Base-by-base conservation (phyloP, 129 eudicot genomes). In the Helichrysum umbraculigerum region DNA sequence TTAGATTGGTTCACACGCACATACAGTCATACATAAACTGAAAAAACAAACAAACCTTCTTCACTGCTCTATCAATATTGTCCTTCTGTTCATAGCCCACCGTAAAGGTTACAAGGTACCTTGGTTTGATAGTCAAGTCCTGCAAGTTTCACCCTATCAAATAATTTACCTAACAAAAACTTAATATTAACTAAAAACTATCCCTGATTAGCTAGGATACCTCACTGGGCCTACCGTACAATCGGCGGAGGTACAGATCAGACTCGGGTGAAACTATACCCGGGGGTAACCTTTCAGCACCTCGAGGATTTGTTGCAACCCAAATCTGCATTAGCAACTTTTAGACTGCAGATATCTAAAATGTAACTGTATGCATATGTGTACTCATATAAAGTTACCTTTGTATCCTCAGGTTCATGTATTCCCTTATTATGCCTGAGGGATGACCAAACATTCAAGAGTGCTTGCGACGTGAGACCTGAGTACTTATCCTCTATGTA, bases 401-500 rank as follows among this genome's bases (percentile, higher is more conserved):
- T 90, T 50, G 92, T 60, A 42, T 73, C 70, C 79, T 85, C 86
- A 41, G 77, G 71, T 74, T 79, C 85, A 10, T 74, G 77, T 4
- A 69, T 19, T 59, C 64, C 92, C 76, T 61, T 78, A 12, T 72
- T 76, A 47, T 76, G 80, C 78, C 81, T 88, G 78, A 90, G 64
- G 50, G 92, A 78, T 73, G 92, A 85, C 98, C 92, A 93, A 44
- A 88, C 74, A 67, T 88, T 88, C 81, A 93, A 80, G 6, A 90
- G 70, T 37, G 92, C 91, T 79, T 93, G 95, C 37, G 95, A 83
- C 70, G 98, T 83, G 66, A 93, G 92, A 54, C 98, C 98, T 29
- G 98, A 93, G 83, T 88, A 88, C 83, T 88, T 93, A 69, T 88
- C 95, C 80, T 93, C 95, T 66, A 86, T 77, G 85, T 88, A 83